phyloP scores from a whole-genome alignment of 2,329 filamentous ascomycete species.

The Niveomyces coronatus region DNA sequence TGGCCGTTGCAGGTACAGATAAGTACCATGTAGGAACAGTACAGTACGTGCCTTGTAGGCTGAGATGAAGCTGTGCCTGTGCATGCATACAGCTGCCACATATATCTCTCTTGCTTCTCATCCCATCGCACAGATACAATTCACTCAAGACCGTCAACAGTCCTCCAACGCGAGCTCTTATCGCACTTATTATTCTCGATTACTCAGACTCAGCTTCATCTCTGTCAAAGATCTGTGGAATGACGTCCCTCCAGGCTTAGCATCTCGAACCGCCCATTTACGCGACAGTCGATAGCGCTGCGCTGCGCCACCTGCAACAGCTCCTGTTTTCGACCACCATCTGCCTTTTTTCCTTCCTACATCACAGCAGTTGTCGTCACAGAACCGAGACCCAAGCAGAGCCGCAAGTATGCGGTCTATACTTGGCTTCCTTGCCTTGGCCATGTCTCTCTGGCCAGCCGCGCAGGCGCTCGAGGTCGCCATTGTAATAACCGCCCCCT shows the following conservation, averaged over 20 bases:
- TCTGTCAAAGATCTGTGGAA: background rate
- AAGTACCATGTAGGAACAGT: too few species aligned
- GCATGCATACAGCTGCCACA: conserved; percentile 10
- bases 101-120: background rate
- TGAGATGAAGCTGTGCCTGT: too few species aligned
- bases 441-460: conserved; percentile 40
- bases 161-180: too few species aligned
- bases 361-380: too few species aligned
- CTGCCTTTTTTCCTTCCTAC: conserved; percentile 1
- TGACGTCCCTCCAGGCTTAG: conserved; percentile 4
- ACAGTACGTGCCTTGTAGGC: too few species aligned
- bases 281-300: too few species aligned
- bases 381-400: background rate
- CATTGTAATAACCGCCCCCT: conserved; percentile 34
- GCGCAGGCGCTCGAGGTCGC: conserved; percentile 46
- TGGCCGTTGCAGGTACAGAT: too few species aligned
- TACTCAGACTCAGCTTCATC: background rate
- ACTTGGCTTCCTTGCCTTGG: conserved; percentile 39
- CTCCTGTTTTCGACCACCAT: background rate
- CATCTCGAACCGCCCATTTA: conserved; percentile 3
- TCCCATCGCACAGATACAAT: too few species aligned
- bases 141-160: too few species aligned
- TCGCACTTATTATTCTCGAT: background rate
- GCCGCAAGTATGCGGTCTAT: conserved; percentile 42
- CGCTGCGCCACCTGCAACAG: conserved; percentile 2